Percentiles rank a stretch among this genome's conserved stretches.
Evolutionary conservation across 352 stramenopile species (phyloP).

Genomic region (Phytophthora crassamura): DNA sequence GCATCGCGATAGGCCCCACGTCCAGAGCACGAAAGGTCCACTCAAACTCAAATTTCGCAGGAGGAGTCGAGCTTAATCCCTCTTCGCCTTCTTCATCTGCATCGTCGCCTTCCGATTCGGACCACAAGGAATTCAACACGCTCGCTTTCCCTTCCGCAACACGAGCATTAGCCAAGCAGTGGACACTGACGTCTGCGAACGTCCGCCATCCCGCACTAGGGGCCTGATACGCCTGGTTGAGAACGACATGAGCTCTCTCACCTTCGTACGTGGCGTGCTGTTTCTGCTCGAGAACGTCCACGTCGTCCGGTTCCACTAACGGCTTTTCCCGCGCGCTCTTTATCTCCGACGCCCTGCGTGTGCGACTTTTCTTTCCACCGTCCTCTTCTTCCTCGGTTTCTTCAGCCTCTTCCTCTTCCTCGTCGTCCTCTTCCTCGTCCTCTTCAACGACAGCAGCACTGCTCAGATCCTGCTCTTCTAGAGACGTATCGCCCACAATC

Average conservation of each 20-base stretch:
- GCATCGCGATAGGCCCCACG: constrained; percentile 57
- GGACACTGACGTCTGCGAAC: constrained; percentile 27
- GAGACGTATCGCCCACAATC: constrained; percentile 54
- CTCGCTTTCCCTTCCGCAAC: constrained; percentile 30
- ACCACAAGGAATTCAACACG: constrained; percentile 28
- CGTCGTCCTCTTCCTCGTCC: constrained; percentile 44
- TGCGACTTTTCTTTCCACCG: constrained; percentile 21
- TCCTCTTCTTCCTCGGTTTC: constrained; percentile 32
- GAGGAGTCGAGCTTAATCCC: neutral
- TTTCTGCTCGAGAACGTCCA: constrained; percentile 34
- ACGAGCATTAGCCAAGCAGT: constrained; percentile 29
- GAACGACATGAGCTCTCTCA: constrained; percentile 48
- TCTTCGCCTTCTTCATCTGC: constrained; percentile 35
- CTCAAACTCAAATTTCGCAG: constrained; percentile 46
- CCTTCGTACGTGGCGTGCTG: constrained; percentile 47
- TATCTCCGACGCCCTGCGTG: constrained; percentile 12
- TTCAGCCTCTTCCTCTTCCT: constrained; percentile 52
- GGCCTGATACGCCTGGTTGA: constrained; percentile 2
- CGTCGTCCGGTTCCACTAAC: constrained; percentile 43
- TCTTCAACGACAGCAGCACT: constrained; percentile 34
- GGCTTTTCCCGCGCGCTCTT: constrained; percentile 26
- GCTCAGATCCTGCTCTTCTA: constrained; percentile 53
- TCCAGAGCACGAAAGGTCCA: constrained; percentile 75
- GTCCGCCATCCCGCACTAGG: constrained; percentile 23
- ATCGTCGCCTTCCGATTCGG: constrained; percentile 40